Base-by-base conservation (phyloP, 345 rosid species). In the Rhizophora mangle region DNA sequence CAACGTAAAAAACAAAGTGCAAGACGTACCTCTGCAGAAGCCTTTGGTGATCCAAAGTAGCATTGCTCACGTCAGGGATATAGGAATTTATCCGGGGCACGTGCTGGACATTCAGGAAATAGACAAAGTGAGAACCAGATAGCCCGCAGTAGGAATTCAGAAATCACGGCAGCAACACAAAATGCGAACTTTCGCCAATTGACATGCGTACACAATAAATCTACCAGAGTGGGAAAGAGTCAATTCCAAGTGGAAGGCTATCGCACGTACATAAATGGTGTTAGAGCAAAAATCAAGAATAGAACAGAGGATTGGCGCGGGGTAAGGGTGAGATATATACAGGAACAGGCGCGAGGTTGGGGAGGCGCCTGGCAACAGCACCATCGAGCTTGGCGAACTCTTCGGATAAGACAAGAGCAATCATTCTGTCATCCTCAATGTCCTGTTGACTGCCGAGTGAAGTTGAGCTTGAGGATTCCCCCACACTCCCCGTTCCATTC, bases 41-140 rank as follows among this genome's bases (percentile, higher is more conserved):
- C 81, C 91, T 91, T 65, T 89, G 93, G 82, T 94, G 90, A 81
- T 94, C 98, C 81, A 89, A 72, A 77, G 86, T 91, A 68, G 97
- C 96, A 77, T 87, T 93, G 66, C 65, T 81, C 54, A 88, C 4
- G 75, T 87, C 85, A 60, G 98, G 98, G 68, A 94, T 89, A 68
- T 68, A 87, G 60, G 96, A 58, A 84, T 94, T 94, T 71, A 91
- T 91, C 70, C 84, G 81, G 5, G 96, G 97, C 62, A 91, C 81
- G 68, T 88, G 98, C 98, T 94, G 87, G 58, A 77, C 54, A 60
- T 30, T 62, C 54, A 65, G 62, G 24, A 55, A 63, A 10, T 34
- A 64, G 67, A 79, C 57, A 69, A 43, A 53, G 51, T 37, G 55
- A 68, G 63, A 43, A 72, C 31, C 66, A 65, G 22, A 71, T 49